These are phyloP conservation scores for Vachellia collinsii DNA, from an alignment of 306 rosid species.

Conservation along the genomic window DNA sequence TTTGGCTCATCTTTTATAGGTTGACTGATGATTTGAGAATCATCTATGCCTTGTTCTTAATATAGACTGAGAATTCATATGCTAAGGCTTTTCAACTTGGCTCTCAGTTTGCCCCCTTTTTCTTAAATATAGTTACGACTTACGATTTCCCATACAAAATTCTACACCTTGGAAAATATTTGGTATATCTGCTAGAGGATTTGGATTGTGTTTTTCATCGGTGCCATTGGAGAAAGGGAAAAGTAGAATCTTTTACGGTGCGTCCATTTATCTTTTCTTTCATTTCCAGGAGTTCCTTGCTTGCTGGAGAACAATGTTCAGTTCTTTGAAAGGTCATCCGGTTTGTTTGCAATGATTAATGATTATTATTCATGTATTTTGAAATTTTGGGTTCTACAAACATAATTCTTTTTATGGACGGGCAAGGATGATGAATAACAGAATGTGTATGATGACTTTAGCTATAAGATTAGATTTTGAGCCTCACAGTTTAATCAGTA, in stretches of 20 bases:
- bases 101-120: neutral
- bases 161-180: neutral
- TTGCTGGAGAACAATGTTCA: neutral
- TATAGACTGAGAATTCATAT: neutral
- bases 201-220: conserved; percentile 45
- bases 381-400: neutral
- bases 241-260: neutral
- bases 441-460: neutral
- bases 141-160: neutral
- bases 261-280: neutral
- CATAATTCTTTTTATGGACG: neutral
- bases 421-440: neutral
- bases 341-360: neutral
- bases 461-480: neutral
- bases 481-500: neutral
- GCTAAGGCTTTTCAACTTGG: neutral
- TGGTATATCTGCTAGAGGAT: neutral
- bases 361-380: neutral
- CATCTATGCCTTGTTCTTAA: neutral
- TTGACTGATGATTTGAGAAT: neutral
- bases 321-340: neutral
- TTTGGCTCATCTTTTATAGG: neutral
- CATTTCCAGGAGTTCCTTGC: neutral
- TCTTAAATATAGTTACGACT: neutral
- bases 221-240: conserved; percentile 14